These are phyloP conservation scores for Microascus cirrosus DNA, from an alignment of 2,329 filamentous ascomycete genomes.

Conservation along the genomic window DNA sequence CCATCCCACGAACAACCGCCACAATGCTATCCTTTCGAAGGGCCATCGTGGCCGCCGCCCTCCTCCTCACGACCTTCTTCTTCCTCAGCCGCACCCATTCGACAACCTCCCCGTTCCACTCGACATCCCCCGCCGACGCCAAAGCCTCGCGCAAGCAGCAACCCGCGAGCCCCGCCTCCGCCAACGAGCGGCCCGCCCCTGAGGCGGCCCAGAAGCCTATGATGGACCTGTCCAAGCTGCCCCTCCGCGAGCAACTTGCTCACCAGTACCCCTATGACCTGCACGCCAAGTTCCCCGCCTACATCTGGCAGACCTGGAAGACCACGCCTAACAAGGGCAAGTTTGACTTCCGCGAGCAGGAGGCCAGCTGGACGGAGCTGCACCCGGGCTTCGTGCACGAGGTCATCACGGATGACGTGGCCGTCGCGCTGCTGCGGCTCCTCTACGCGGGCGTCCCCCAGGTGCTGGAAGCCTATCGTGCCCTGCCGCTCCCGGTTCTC, in stretches of 20 bases:
- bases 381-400: slow-evolving; percentile 93
- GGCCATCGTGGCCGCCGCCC: slow-evolving; percentile 59
- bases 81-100: slow-evolving; percentile 53
- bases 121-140: slow-evolving; percentile 19
- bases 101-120: slow-evolving; percentile 15
- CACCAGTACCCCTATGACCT: slow-evolving; percentile 94
- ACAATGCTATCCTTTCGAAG: slow-evolving; percentile 69
- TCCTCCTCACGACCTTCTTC: slow-evolving; percentile 59
- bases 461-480: slow-evolving; percentile 64
- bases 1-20: neutral
- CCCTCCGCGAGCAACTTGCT: slow-evolving; percentile 68
- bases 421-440: slow-evolving; percentile 68
- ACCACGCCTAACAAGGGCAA: slow-evolving; percentile 64
- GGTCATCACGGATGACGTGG: slow-evolving; percentile 86
- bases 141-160: slow-evolving; percentile 9
- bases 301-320: slow-evolving; percentile 99
- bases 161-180: slow-evolving; percentile 9
- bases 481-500: slow-evolving; percentile 62
- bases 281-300: slow-evolving; percentile 81
- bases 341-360: slow-evolving; percentile 72
- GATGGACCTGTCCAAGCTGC: slow-evolving; percentile 59
- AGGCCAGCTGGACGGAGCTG: slow-evolving; percentile 78
- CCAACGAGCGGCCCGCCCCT: slow-evolving; percentile 11
- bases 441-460: slow-evolving; percentile 78
- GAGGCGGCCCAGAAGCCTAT: slow-evolving; percentile 43